Percentiles rank a stretch among this genome's conserved stretches.
Evolutionary conservation across 2,329 filamentous ascomycete species (phyloP).

Genomic region (Cytospora leucostoma): DNA sequence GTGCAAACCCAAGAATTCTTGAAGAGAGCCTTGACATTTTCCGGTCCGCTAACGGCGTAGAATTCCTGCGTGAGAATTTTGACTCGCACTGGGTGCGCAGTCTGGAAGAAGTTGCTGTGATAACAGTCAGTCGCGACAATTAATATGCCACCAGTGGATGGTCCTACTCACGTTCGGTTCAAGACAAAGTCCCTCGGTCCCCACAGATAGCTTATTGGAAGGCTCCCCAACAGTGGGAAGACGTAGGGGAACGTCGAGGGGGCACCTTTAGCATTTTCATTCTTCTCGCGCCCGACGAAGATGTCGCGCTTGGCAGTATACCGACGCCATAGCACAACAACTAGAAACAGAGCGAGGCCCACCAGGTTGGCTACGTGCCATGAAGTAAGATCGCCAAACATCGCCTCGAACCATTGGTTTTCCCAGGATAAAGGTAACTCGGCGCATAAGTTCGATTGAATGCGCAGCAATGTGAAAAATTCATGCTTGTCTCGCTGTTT

Average conservation of each 20-base stretch:
- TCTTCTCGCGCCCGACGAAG: conserved; percentile 19
- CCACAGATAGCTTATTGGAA: conserved; percentile 32
- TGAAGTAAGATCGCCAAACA: conserved; percentile 18
- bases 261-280: conserved; percentile 14
- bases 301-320: conserved; percentile 22
- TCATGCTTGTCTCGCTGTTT: too few species aligned
- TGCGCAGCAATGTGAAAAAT: too few species aligned
- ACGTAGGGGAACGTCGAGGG: conserved; percentile 32
- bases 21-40: conserved; percentile 34
- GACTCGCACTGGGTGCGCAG: conserved; percentile 29
- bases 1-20: conserved; percentile 31
- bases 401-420: conserved; percentile 4
- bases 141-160: neutral
- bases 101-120: conserved; percentile 33
- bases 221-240: conserved; percentile 32
- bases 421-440: too few species aligned
- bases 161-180: conserved; percentile 28
- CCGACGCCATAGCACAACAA: conserved; percentile 27
- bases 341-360: conserved; percentile 27
- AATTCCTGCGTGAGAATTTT: conserved; percentile 33
- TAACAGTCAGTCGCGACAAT: conserved; percentile 15
- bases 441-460: too few species aligned
- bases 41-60: conserved; percentile 31
- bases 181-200: conserved; percentile 32
- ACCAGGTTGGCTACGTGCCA: conserved; percentile 18